Evolutionary conservation across 306 rosid species (phyloP), one percentile per base, ranked within the genome.

Genomic region (Vigna unguiculata): DNA sequence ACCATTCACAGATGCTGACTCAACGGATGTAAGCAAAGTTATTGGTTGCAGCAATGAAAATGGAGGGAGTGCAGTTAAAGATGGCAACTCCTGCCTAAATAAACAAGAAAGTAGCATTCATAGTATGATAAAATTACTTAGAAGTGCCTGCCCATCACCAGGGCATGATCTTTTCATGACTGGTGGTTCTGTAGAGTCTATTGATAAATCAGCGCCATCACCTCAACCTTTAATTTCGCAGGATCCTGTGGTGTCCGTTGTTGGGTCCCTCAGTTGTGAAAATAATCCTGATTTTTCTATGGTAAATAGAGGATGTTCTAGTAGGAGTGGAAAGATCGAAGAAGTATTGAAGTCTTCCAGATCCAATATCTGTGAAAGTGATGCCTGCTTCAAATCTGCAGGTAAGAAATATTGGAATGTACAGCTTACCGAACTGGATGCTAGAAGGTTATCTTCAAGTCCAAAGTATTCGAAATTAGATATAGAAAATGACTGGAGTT

Each of bases 191-290:
- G 68, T 45, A 13, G 76, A 48, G 46, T 65, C 85, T 54, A 60
- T 69, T 7, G 20, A 77, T 52, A 73, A 79, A 57, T 78, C 85
- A 60, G 53, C 14, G 30, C 74, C 51, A 69, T 59, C 34, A 14
- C 25, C 62, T 76, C 86, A 77, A 51, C 80, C 71, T 69, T 72
- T 57, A 77, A 59, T 70, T 86, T 60, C 28, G 72, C 82, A 64
- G 60, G 68, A 69, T 55, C 43, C 68, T 40, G 66, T 77, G 53
- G 70, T 57, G 38, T 60, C 81, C 62, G 52, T 62, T 52, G 77
- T n/a, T 69, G 72, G 63, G 80, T 63, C 89, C 81, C 72, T 76
- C 7, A 9, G 19, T 12, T 30, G 78, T 71, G 76, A 83, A 78
- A 70, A 87, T 28, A 81, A 81, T 54, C 82, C 62, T 25, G 85